Percentiles rank a stretch among this genome's conserved stretches.
Evolutionary conservation across 345 rosid species (phyloP).

Genomic region (Kandelia obovata): DNA sequence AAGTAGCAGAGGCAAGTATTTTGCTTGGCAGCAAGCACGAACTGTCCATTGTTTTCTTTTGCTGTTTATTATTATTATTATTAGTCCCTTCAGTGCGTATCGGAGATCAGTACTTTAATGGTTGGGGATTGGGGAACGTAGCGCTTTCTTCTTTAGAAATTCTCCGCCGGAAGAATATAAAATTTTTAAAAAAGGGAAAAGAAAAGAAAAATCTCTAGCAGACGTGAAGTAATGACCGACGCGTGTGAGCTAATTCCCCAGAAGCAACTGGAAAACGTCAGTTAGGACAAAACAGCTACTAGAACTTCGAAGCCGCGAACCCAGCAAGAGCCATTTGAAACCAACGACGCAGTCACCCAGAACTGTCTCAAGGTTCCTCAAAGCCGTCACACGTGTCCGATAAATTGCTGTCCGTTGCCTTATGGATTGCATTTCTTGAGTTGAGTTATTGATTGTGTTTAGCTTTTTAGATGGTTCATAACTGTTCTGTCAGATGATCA

Average conservation of each 20-base stretch:
- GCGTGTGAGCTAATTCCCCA: conserved; percentile 19
- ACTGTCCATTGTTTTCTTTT: not conserved
- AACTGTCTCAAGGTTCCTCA: conserved; percentile 15
- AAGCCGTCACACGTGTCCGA: conserved; percentile 33
- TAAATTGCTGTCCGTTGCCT: conserved; percentile 5
- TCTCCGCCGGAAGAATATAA: no score
- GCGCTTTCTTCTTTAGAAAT: not conserved
- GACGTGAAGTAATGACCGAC: conserved; percentile 27
- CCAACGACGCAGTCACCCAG: conserved; percentile 32
- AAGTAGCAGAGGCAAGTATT: conserved; percentile 2
- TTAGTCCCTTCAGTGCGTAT: conserved; percentile 1
- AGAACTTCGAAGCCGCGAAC: conserved; percentile 39
- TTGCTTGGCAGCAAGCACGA: not conserved
- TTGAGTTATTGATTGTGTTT: conserved; percentile 15
- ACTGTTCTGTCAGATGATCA: conserved; percentile 63
- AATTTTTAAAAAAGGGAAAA: conserved; percentile 1
- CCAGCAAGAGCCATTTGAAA: conserved; percentile 19
- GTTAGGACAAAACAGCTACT: conserved; percentile 13
- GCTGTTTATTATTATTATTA: not conserved
- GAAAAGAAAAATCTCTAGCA: conserved; percentile 1
- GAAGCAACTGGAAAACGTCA: conserved; percentile 28
- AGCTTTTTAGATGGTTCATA: conserved; percentile 35
- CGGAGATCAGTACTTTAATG: conserved; percentile 31
- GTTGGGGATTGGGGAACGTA: conserved; percentile 38
- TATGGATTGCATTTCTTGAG: conserved; percentile 17